phyloP scores from a whole-genome alignment of 2,329 filamentous ascomycete genomes.

The Sporothrix phasma region DNA sequence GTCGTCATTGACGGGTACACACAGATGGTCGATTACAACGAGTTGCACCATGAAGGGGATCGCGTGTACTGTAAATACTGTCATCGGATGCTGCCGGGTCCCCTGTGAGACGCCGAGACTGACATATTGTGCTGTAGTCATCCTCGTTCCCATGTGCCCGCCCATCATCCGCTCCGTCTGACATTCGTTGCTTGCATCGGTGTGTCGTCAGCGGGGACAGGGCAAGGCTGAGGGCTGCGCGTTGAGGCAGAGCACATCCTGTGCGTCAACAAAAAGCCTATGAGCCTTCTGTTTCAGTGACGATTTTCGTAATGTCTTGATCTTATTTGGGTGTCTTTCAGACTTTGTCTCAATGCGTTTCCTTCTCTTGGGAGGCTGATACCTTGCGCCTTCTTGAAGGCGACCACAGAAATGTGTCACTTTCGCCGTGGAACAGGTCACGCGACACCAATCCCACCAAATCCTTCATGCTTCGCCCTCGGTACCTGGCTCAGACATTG shows the following conservation, averaged over 20 bases:
- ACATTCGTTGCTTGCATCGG: not conserved
- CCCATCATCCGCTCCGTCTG: slow-evolving; percentile 7
- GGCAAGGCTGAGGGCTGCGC: not conserved
- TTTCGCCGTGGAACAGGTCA: not conserved
- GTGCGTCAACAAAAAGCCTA: too few relatives aligned
- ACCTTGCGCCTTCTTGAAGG: not conserved
- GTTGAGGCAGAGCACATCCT: not conserved
- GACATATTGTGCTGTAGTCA: not conserved
- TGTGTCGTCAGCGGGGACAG: not conserved
- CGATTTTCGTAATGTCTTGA: not conserved
- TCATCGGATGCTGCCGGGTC: not conserved
- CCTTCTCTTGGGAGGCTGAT: not conserved
- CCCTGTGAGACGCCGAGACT: not conserved
- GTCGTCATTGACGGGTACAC: not conserved
- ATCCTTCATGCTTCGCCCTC: not conserved
- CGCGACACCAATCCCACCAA: slow-evolving; percentile 1
- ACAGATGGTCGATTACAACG: not conserved
- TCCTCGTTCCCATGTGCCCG: not conserved
- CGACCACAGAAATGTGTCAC: not conserved
- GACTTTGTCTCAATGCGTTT: not conserved
- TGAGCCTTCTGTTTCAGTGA: not conserved
- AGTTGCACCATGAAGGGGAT: not conserved
- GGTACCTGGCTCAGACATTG: not conserved
- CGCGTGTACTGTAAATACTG: not conserved
- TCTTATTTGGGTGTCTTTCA: not conserved